Evolutionary conservation across 805 yeast species (phyloP), one percentile per base, ranked within the genome.

Genomic region (Ogataea neopini): DNA sequence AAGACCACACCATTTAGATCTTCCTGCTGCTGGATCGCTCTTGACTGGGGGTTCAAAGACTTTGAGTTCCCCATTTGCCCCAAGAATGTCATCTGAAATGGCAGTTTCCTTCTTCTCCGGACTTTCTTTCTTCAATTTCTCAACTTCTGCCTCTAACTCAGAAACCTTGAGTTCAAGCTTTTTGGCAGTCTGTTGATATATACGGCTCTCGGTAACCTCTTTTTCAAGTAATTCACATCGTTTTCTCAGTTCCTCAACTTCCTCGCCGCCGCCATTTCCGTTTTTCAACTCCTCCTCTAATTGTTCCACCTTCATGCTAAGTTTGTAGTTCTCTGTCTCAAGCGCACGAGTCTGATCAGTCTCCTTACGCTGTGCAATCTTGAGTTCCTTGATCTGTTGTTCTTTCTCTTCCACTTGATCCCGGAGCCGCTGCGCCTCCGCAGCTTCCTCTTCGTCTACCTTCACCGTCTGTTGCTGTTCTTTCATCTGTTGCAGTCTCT

Each of bases 1-100:
- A 44, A 89, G 72, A 0, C 96, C 96, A 69, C 99, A 92, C 96
- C 97, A 92, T 52, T 80, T 75, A 22, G 70, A 70, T 37, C 91
- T 75, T 1, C 96, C 96, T 2, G 80, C 81, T 0, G 90, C 74
- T 0, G 91, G 86, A 62, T 88, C 94, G 11, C 67, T 60, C 17
- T 67, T 64, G 1, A 57, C 62, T 3, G 70, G 68, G 0, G 88
- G 86, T 33, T 68, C 63, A 48, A 77, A 80, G 1, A 82, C 71
- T 25, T 59, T 56, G 33, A 61, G 50, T 19, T 54, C 57, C 3
- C 63, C 63, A 40, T 50, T 50, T 30, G 47, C 52, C 19, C 40
- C 33, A 11, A 40, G 30, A 15, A 29, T 44, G 28, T 29, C 36
- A 3, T 20, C 40, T 6, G 18, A 6, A 15, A 33, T 22, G 8